Base-by-base conservation (phyloP, 2,329 filamentous ascomycete species). In the Xylaria sp. region DNA sequence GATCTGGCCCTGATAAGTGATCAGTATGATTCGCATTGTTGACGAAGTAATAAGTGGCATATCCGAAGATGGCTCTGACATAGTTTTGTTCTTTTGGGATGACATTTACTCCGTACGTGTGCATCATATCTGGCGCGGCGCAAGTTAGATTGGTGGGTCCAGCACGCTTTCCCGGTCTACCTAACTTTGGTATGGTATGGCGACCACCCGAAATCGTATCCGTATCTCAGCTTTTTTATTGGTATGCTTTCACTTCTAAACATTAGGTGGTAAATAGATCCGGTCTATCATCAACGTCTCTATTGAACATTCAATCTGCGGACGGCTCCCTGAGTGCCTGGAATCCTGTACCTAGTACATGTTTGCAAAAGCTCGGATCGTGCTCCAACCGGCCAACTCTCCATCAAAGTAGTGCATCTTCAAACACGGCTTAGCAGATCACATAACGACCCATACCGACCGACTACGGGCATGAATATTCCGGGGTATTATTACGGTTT, bases 401-500 rank as follows among this genome's bases (percentile, higher is more conserved):
- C 25, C 21, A 32, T 40, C 5, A 57, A 53, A 23, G 29, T 13
- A 32, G 29, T 25, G 25, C 51, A 32, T 21, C 8, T 25, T 13
- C 48, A 5, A 29, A 9, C 51, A 32, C 25, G 9, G 8, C 32
- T 57, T 42, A 5, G 2, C 2, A 27, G 5, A 57, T 12, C 18
- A 29, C 13, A 35, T 25, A 50, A n/a, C n/a, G 16, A 48, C 37
- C 53, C 29, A 9, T 35, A 18, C 35, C 29, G 18, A 27, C 25
- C 27, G 21, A 44, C 23, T 8, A 73, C 73, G 66, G 73, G 55
- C 1, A 72, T 73, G 58, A 42, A 81, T 16, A 84, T 89, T 53
- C 86, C 86, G 0, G 87, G 87, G 1, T 86, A 84, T 69, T 88
- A 87, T 72, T 89, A 82, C 74, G 86, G 87, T 87, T 67, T 63